A percentile compares a stretch with the other conserved stretches of the same genome.
Evolutionary conservation across 129 eudicot species (phyloP).

Genomic region (Flaveria ramosissima): DNA sequence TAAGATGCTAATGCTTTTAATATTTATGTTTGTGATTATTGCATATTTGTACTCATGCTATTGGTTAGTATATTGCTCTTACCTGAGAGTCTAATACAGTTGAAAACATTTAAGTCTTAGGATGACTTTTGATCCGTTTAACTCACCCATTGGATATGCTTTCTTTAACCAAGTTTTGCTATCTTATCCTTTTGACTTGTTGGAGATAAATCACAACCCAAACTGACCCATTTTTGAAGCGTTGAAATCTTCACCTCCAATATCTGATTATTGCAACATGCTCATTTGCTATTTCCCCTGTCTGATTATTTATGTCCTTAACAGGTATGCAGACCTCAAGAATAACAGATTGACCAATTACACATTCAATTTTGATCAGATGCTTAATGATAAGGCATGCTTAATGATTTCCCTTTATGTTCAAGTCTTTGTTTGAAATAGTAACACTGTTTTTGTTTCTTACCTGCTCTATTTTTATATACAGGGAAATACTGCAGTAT

Average conservation of each 20-base stretch:
- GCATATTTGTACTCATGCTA: not conserved
- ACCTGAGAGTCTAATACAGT: not conserved
- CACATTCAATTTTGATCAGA: conserved; percentile 90
- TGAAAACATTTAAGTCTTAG: not conserved
- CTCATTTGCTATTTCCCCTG: conserved; percentile 6
- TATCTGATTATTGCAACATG: not conserved
- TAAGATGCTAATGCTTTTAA: conserved; percentile 39
- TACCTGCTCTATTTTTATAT: not conserved
- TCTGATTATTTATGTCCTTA: conserved; percentile 22
- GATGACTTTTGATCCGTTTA: not conserved
- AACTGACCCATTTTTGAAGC: not conserved
- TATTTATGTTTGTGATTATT: not conserved
- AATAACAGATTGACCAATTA: conserved; percentile 91
- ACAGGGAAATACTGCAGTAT: conserved; percentile 94
- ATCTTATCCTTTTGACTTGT: not conserved
- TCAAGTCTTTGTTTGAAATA: not conserved
- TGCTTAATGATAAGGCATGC: conserved; percentile 90
- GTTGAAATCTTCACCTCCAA: not conserved
- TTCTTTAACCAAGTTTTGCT: not conserved
- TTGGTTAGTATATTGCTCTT: conserved; percentile 43
- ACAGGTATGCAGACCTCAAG: conserved; percentile 98
- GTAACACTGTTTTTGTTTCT: not conserved
- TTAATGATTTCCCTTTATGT: not conserved
- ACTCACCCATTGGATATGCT: not conserved
- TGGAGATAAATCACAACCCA: conserved; percentile 2